Base-by-base conservation (phyloP, 371 early-diverging fungal genomes). In the Syncephalis plumigaleata region DNA sequence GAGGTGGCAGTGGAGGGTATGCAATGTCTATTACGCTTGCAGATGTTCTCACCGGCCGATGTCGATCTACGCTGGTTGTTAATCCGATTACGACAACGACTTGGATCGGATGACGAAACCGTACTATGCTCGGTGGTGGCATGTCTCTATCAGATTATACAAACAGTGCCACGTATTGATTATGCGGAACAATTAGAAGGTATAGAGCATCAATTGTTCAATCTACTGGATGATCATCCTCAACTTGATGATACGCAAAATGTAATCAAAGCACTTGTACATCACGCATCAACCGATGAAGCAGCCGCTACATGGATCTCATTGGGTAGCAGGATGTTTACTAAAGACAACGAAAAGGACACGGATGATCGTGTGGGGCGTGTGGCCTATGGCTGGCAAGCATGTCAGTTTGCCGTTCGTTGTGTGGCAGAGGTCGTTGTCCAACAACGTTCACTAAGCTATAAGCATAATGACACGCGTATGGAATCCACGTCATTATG, bases 1-100 rank as follows among this genome's bases (percentile, higher is more conserved):
- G 73, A 74, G 45, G 86, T 86, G 21, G 77, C 84, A 39, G 82
- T 84, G 21, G 85, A 88, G 59, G 86, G 85, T 1, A 83, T 91
- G 50, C 74, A 81, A 16, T 91, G 88, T 53, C 75, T 81, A 26
- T 87, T 87, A 51, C 82, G 87, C 46, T 79, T 91, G 45, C 77
- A 88, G 45, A 76, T 88, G 74, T 87, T 91, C 70, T 84, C 88
- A 0, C 87, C 84, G 0, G 71, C 77, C 38, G 55, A 75, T 42
- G 69, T 89, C 2, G 74, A 84, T 39, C 67, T 77, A 27, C 61
- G 68, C 2, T 65, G 66, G 9, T 52, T 89, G 8, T 75, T 88
- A 1, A 85, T 81, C 0, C 83, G 83, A 55, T 55, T 91, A 44
- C 89, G 86, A 50, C 18, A 40, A 16, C 40, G 21, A 21, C 40